Percentiles rank a stretch among this genome's conserved stretches.
Conservation (phyloP, 1,284 basidiomycete species). For the Ceratobasidium sp. region DNA sequence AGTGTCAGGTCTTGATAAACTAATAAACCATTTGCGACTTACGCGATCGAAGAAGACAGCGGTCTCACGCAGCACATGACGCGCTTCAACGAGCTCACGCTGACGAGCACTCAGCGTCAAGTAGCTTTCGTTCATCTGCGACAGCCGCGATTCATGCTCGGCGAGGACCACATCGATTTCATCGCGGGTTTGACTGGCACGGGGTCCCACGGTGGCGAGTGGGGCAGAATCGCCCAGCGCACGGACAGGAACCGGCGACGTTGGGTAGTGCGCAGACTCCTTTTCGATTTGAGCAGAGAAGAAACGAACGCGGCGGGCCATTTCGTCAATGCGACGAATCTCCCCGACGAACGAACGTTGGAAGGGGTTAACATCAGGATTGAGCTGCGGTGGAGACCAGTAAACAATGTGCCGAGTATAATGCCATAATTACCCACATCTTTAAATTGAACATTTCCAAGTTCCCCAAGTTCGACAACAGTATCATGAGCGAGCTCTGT, state of each 20-base stretch:
- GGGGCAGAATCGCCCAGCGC: constrained; percentile 84
- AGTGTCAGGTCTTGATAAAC: constrained; percentile 46
- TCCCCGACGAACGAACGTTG: constrained; percentile 98
- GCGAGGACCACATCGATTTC: constrained; percentile 89
- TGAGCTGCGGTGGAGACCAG: constrained; percentile 68
- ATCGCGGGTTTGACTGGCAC: constrained; percentile 92
- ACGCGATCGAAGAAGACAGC: constrained; percentile 96
- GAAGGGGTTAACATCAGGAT: constrained; percentile 95
- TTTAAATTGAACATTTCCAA: constrained; percentile 97
- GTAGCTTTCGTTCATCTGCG: constrained; percentile 95
- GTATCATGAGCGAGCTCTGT: constrained; percentile 98
- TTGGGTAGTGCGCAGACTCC: constrained; percentile 61
- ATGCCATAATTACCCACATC: constrained; percentile 71
- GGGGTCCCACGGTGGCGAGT: constrained; percentile 85
- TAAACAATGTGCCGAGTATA: neutral
- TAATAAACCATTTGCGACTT: constrained; percentile 49
- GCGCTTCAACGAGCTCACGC: constrained; percentile 90
- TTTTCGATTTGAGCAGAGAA: constrained; percentile 88
- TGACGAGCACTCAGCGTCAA: constrained; percentile 88
- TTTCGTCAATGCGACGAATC: constrained; percentile 94
- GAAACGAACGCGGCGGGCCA: constrained; percentile 93
- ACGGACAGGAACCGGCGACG: constrained; percentile 81
- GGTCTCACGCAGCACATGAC: constrained; percentile 93
- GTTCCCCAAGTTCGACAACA: constrained; percentile 93
- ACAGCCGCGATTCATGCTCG: constrained; percentile 88